Evolutionary conservation across 1,139 yeast species (phyloP).

Genomic region (Kurtzmaniella quercitrusa): DNA sequence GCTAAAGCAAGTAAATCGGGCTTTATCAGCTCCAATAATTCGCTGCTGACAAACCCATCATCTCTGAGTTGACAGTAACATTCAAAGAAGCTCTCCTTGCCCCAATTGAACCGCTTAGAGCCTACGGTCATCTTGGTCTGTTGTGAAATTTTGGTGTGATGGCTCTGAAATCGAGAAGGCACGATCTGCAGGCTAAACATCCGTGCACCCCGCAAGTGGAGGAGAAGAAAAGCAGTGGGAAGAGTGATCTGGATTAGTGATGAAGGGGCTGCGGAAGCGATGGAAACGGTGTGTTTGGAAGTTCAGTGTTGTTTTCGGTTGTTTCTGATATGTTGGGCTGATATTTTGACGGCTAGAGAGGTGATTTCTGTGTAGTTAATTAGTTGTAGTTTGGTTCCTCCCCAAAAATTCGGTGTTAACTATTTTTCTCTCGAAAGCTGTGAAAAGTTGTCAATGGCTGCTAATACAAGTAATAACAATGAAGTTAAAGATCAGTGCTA

Average conservation of each 20-base stretch:
- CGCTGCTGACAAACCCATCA: conserved; percentile 23
- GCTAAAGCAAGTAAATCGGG: conserved; percentile 49
- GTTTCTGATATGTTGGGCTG: too few relatives aligned
- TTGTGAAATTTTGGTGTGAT: neutral
- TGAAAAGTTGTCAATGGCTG: too few relatives aligned
- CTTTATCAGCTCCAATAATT: conserved; percentile 22
- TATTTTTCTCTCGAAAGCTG: too few relatives aligned
- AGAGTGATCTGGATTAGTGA: neutral
- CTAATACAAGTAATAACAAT: too few relatives aligned
- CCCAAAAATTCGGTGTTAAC: too few relatives aligned
- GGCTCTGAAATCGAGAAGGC: neutral
- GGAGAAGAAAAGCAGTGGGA: neutral
- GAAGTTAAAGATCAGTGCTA: too few relatives aligned
- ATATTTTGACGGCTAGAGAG: too few relatives aligned
- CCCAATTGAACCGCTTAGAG: conserved; percentile 23
- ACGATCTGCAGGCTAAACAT: neutral
- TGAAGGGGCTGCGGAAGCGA: neutral
- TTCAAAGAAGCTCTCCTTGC: conserved; percentile 28
- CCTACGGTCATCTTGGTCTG: neutral
- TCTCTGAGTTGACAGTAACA: conserved; percentile 33
- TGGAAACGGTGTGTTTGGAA: too few relatives aligned
- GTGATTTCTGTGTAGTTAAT: too few relatives aligned
- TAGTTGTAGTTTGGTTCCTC: too few relatives aligned
- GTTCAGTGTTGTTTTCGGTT: too few relatives aligned
- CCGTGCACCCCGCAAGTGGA: neutral